Conservation (phyloP, 257 asterid genomes). For the Nicotiana tomentosiformis region DNA sequence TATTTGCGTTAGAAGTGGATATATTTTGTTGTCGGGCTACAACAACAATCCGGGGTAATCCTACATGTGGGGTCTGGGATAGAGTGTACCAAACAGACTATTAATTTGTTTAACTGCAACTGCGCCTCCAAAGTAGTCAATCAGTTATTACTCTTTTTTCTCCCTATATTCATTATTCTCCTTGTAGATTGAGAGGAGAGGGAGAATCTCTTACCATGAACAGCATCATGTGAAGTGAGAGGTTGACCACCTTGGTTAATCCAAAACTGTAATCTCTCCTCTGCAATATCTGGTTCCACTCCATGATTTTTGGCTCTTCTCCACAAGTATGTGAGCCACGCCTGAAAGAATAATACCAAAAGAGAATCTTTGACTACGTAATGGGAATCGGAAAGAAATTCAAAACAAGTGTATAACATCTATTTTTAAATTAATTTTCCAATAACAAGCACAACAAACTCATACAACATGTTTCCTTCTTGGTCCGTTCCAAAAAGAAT, state of each 20-base stretch:
- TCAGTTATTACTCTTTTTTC: not conserved
- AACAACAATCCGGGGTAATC: no score
- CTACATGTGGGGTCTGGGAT: no score
- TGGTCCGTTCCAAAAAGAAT: no score
- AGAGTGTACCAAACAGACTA: no score
- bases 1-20: not conserved
- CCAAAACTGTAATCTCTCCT: constrained; percentile 72
- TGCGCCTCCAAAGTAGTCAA: not conserved
- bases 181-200: not conserved
- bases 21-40: not conserved
- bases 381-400: not conserved
- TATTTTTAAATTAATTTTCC: not conserved
- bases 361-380: not conserved
- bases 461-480: no score
- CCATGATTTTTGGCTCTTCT: constrained; percentile 71
- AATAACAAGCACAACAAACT: not conserved
- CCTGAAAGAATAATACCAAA: constrained; percentile 32
- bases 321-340: constrained; percentile 82
- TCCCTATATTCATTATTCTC: not conserved
- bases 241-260: constrained; percentile 45
- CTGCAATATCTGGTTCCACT: constrained; percentile 68
- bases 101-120: not conserved
- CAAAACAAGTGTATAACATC: not conserved
- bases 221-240: constrained; percentile 73
- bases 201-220: constrained; percentile 44